Percentiles rank a stretch among this genome's conserved stretches.
phyloP scores from a whole-genome alignment of 805 yeast species.

The Saturnispora dispora region DNA sequence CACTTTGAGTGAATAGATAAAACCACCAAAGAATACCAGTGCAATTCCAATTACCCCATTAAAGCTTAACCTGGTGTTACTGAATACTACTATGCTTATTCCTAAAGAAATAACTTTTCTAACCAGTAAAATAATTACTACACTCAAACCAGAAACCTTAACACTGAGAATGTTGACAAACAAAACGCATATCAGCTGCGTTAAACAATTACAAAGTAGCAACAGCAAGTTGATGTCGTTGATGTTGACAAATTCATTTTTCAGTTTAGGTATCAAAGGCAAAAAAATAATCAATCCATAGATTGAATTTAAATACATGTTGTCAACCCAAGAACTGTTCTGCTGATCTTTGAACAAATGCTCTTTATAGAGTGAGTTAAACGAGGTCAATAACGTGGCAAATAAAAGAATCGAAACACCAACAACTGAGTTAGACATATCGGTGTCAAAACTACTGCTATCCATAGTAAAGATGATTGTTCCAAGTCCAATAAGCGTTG shows the following conservation, averaged over 20 bases:
- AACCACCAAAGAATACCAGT: constrained; percentile 13
- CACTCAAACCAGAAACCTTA: constrained; percentile 49
- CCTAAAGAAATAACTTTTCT: constrained; percentile 55
- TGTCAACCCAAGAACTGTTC: constrained; percentile 49
- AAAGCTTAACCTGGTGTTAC: constrained; percentile 29
- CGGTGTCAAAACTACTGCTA: not conserved
- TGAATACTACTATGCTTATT: constrained; percentile 46
- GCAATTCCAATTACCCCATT: constrained; percentile 38
- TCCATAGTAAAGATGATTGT: constrained; percentile 35
- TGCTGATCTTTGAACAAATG: constrained; percentile 26
- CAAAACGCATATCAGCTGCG: constrained; percentile 54
- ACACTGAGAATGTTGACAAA: constrained; percentile 62
- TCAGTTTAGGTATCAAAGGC: constrained; percentile 25
- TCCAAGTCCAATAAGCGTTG: constrained; percentile 46
- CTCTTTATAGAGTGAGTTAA: constrained; percentile 38
- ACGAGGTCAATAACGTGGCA: constrained; percentile 30
- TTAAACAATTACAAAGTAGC: constrained; percentile 36
- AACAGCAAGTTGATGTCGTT: constrained; percentile 7
- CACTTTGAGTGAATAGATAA: not conserved
- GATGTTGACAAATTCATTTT: constrained; percentile 8
- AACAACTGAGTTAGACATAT: not conserved
- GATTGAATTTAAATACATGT: constrained; percentile 51
- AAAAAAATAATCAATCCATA: constrained; percentile 47
- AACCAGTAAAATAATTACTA: constrained; percentile 49
- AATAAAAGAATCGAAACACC: constrained; percentile 10